Conservation (phyloP, 345 rosid species). For the Dipteronia sinensis region DNA sequence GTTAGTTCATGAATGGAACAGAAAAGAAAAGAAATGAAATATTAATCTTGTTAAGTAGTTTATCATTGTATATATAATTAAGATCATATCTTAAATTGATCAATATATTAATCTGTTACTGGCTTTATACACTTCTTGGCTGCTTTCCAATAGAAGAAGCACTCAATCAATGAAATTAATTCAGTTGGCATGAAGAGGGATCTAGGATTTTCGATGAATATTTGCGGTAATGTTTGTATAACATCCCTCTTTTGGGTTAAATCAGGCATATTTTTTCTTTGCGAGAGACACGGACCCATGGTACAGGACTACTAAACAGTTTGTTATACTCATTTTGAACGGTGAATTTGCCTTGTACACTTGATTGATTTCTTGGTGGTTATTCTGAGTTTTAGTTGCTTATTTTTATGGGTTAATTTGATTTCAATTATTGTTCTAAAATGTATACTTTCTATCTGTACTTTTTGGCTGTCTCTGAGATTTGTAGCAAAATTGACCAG, state of each 20-base stretch:
- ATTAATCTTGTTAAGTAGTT: background rate
- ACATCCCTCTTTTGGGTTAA: background rate
- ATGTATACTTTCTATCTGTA: background rate
- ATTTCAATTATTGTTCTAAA: background rate
- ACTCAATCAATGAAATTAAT: background rate
- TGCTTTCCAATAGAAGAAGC: background rate
- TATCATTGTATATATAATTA: background rate
- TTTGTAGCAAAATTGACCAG: background rate
- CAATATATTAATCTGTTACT: conserved; percentile 12
- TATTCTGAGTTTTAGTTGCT: background rate
- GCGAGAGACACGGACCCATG: no score
- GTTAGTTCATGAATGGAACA: background rate
- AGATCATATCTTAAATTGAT: background rate
- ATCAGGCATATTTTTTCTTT: background rate
- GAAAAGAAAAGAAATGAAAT: no score
- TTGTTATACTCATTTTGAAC: background rate
- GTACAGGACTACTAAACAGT: background rate
- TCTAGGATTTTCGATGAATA: background rate
- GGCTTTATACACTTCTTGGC: background rate
- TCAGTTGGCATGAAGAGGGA: conserved; percentile 2
- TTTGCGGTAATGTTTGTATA: background rate
- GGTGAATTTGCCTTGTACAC: background rate
- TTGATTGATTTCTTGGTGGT: background rate
- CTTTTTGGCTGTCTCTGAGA: background rate
- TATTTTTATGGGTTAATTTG: background rate